A percentile compares a stretch with the other conserved stretches of the same genome.
These are phyloP conservation scores for Acidomyces sp. DNA, from an alignment of 495 filamentous ascomycete species.

Conservation along the genomic window DNA sequence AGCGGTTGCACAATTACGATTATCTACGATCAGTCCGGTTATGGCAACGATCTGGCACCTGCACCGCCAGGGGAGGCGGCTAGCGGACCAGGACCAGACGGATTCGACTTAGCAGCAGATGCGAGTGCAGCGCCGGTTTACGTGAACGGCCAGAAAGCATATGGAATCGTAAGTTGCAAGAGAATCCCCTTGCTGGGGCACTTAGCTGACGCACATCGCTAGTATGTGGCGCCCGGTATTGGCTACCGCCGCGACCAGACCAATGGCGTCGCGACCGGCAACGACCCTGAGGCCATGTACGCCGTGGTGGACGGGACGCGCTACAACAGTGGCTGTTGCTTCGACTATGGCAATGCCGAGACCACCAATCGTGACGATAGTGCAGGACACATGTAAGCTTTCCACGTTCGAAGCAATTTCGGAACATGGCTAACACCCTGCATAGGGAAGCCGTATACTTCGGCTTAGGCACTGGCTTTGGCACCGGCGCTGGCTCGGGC, in stretches of 20 bases:
- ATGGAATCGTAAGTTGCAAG: too few species aligned
- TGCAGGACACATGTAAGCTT: conserved; percentile 37
- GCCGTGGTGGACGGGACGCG: conserved; percentile 46
- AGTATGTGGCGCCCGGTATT: conserved; percentile 36
- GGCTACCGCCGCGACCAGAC: conserved; percentile 16
- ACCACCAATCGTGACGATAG: conserved; percentile 40
- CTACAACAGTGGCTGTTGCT: conserved; percentile 46
- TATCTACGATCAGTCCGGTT: conserved; percentile 48
- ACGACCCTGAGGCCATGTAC: conserved; percentile 44
- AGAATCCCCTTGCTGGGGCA: too few species aligned
- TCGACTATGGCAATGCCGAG: conserved; percentile 51
- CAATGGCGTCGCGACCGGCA: conserved; percentile 37
- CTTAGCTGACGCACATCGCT: too few species aligned
- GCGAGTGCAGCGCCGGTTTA: conserved; percentile 46
- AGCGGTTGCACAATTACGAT: conserved; percentile 46
- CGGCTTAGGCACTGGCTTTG: conserved; percentile 37
- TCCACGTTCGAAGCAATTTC: too few species aligned
- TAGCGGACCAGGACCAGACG: conserved; percentile 37
- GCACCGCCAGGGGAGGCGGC: conserved; percentile 39
- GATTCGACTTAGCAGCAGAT: conserved; percentile 42
- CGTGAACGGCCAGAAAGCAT: conserved; percentile 44
- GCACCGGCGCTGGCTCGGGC: conserved; percentile 38
- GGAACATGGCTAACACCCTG: background rate
- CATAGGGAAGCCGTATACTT: conserved; percentile 42
- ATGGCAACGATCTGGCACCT: conserved; percentile 43